Base-by-base conservation (phyloP, 768 basidiomycete genomes). In the Botryobasidium botryosum region DNA sequence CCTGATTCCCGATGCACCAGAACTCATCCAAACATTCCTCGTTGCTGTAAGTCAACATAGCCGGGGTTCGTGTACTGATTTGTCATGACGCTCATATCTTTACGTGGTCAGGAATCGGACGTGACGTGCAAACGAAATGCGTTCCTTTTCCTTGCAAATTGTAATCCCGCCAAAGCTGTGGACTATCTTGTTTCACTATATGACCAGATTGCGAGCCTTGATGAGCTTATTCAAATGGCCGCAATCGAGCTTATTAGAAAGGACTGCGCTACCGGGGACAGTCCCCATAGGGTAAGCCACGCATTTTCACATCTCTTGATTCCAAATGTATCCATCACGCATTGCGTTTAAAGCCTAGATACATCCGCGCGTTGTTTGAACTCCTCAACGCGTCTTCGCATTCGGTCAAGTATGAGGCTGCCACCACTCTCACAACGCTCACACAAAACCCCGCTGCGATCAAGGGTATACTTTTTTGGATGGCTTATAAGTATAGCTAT, bases 321-420 rank as follows among this genome's bases (percentile, higher is more conserved):
- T n/a, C n/a, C n/a, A n/a, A n/a, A n/a, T n/a, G n/a, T n/a, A n/a
- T n/a, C n/a, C n/a, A n/a, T n/a, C n/a, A n/a, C n/a, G n/a, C 56
- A 4, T 33, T 25, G 24, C 35, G 5, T 7, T 24, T 25, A 18
- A 50, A 92, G 87, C 63, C 88, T n/a, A 76, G 84, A 49, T 97
- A 91, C 66, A 92, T 97, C 57, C 77, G 87, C 21, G 76, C 74
- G 61, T 87, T 97, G 57, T 88, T 90, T 48, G 90, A 96, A 57
- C 71, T 96, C 17, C 70, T 97, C 39, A 84, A 83, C 56, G 79
- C 83, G 2, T 68, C 82, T 0, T 91, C 87, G 5, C 82, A 90
- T 58, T 84, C 87, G 4, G 92, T 96, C 48, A 94, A 92, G 59
- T 97, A 97, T 56, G 94, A 97, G 57, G 92, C 92, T 18, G 92